Evolutionary conservation across 306 rosid species (phyloP).

Genomic region (Prunus fruticosa): DNA sequence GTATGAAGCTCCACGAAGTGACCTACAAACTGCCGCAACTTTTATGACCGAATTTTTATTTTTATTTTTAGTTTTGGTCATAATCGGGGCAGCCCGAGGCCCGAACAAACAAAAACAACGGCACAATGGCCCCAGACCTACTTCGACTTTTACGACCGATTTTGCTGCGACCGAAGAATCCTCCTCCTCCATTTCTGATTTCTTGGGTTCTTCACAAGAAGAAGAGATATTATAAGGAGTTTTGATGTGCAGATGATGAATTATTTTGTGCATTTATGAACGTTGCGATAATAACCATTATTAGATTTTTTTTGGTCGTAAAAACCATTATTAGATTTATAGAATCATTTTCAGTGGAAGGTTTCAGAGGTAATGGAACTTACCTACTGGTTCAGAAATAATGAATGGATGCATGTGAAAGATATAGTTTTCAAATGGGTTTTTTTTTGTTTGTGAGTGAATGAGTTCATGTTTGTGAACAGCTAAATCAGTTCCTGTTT

Average conservation of each 20-base stretch:
- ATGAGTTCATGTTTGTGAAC: no score
- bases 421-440: no score
- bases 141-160: constrained; percentile 6
- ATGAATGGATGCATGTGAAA: no score
- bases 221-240: no score
- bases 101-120: background rate
- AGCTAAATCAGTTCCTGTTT: no score
- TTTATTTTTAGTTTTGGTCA: background rate
- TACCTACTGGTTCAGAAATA: no score
- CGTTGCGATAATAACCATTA: background rate
- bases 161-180: constrained; percentile 5
- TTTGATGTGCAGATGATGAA: no score
- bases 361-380: no score
- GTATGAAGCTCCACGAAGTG: constrained; percentile 56
- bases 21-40: constrained; percentile 61
- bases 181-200: constrained; percentile 18
- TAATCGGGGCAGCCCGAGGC: background rate
- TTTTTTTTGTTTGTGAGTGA: no score
- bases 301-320: background rate
- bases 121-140: background rate
- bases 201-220: background rate
- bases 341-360: no score
- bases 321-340: background rate
- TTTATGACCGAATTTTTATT: constrained; percentile 18
- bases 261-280: background rate